Percentiles rank a stretch among this genome's conserved stretches.
phyloP scores from a whole-genome alignment of 176 grass and related monocot genomes.

The Pontederia paniculata region DNA sequence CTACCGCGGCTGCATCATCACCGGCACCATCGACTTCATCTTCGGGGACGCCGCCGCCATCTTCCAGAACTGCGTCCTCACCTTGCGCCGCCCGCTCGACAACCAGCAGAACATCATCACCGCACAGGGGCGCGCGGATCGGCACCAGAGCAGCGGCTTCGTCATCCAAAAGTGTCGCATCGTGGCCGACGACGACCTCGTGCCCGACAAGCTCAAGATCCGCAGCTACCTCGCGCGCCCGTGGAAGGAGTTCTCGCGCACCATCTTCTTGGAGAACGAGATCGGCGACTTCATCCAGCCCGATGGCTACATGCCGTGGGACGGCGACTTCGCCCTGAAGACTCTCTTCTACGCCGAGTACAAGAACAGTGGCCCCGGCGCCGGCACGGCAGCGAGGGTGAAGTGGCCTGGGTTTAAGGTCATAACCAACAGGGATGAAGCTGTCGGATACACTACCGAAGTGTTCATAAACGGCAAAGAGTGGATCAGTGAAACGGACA shows the following conservation, averaged over 20 bases:
- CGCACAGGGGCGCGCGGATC: conserved; percentile 63
- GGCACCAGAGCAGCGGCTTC: conserved; percentile 70
- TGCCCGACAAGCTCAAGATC: conserved; percentile 23
- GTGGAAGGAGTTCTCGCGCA: conserved; percentile 66
- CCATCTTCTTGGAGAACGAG: conserved; percentile 69
- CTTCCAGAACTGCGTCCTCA: conserved; percentile 88
- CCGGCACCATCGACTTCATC: conserved; percentile 85
- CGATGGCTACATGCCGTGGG: conserved; percentile 78
- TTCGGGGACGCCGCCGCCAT: conserved; percentile 95
- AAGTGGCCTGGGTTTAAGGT: conserved; percentile 55
- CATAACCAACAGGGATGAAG: conserved; percentile 35
- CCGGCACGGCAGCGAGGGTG: conserved; percentile 35
- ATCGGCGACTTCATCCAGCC: conserved; percentile 53
- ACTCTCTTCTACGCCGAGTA: conserved; percentile 75
- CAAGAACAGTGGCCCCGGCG: conserved; percentile 54
- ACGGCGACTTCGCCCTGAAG: conserved; percentile 64
- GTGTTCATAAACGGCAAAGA: conserved; percentile 48
- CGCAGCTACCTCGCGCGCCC: conserved; percentile 67
- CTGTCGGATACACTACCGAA: conserved; percentile 35
- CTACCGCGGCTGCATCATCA: conserved; percentile 81
- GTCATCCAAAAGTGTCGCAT: conserved; percentile 88
- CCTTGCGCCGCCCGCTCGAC: conserved; percentile 57
- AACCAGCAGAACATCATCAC: conserved; percentile 86
- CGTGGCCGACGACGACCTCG: conserved; percentile 32
- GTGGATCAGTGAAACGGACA: conserved; percentile 55